A percentile compares a stretch with the other conserved stretches of the same genome.
These are phyloP conservation scores for Kazachstania bromeliacearum DNA, from an alignment of 805 yeast genomes.

Conservation along the genomic window DNA sequence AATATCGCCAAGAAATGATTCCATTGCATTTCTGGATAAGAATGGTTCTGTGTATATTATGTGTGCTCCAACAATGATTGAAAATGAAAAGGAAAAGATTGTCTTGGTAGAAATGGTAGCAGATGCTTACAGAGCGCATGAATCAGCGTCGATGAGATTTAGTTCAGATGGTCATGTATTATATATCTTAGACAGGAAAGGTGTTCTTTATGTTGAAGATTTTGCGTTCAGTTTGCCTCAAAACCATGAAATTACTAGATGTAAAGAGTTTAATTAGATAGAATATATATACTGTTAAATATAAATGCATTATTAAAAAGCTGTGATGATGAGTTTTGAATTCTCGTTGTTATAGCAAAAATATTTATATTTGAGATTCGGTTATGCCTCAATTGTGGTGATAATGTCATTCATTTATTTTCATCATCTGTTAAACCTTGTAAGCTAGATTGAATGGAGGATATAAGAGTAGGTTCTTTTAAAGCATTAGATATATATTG, in stretches of 20 bases:
- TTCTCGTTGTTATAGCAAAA: too few relatives aligned
- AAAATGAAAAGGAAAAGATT: constrained; percentile 42
- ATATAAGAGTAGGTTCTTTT: constrained; percentile 4
- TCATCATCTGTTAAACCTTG: not conserved
- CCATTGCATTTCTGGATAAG: constrained; percentile 70
- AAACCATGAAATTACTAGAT: constrained; percentile 54
- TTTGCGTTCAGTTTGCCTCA: constrained; percentile 81
- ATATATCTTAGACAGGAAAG: constrained; percentile 71
- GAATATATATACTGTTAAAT: constrained; percentile 1
- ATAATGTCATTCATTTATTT: too few relatives aligned
- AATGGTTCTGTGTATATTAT: constrained; percentile 68
- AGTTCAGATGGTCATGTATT: constrained; percentile 76
- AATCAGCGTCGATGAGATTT: constrained; percentile 71
- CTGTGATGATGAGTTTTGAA: too few relatives aligned
- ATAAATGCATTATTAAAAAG: too few relatives aligned
- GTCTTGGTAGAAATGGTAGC: constrained; percentile 65
- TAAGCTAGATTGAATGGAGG: constrained; percentile 10
- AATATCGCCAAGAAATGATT: constrained; percentile 79
- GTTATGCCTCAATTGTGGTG: too few relatives aligned
- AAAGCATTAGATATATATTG: constrained; percentile 14
- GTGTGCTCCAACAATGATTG: constrained; percentile 49
- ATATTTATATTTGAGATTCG: too few relatives aligned
- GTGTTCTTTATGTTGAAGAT: constrained; percentile 68
- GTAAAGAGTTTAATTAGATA: constrained; percentile 38
- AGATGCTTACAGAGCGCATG: constrained; percentile 59